Base-by-base conservation (phyloP, 371 early-diverging fungal species). In the Rhizopus arrhizus region DNA sequence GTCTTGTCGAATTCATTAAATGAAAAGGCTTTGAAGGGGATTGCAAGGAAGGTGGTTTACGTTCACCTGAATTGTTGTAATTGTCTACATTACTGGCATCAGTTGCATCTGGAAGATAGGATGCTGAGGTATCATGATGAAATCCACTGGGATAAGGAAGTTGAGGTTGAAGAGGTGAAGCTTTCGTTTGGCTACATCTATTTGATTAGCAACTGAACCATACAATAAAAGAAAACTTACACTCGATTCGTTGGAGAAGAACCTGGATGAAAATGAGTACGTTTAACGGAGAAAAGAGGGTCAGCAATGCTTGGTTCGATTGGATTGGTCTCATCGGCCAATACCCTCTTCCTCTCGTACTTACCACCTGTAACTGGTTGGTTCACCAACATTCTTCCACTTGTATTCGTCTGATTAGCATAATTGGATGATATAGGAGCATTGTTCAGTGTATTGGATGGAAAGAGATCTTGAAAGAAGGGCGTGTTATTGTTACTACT, bases 371-470 rank as follows among this genome's bases (percentile, higher is more conserved):
- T 53, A 32, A n/a, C 15, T 15, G 8, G 43, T 13, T 68, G 68
- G 46, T 61, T 69, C 22, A 68, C 64, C n/a, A 73, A 42, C 64
- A 75, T 75, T 46, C 75, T 65, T 41, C 78, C 78, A 41, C 43
- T 2, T 15, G 69, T 68, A 34, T 48, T 48, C 10, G 48, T 7
- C 2, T 59, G 59, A 35, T 67, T 69, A 31, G 64, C 43, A 47
- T 72, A 74, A n/a, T 68, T 68, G 51, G 43, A 43, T 22, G 63
- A 58, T 46, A 64, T 69, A 69, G 31, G 67, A 70, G 22, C 22
- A 22, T 22, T 22, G 22, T 22, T 22, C 22, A 22, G 43, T 15
- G 43, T 15, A 4, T 43, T 43, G 43, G 11, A n/a, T 11, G 43
- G n/a, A 31, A 15, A 15, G 38, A 13, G 22, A 4, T n/a, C 11